Evolutionary conservation across 2,329 filamentous ascomycete species (phyloP).

Genomic region (Calonectria hawksworthii): DNA sequence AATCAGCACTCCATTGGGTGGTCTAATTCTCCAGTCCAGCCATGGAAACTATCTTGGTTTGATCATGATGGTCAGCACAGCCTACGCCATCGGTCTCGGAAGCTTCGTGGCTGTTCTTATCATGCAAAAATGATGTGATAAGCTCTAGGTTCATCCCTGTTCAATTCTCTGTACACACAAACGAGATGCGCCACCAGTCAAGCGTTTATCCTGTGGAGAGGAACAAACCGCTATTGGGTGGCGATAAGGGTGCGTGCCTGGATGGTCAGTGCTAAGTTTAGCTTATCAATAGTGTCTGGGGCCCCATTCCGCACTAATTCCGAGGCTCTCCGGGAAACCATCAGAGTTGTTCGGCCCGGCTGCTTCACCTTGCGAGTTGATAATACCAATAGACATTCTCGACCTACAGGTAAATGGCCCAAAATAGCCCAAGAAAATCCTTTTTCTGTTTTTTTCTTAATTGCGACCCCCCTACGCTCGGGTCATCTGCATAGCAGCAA

Average conservation of each 20-base stretch:
- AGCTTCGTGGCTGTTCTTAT: background rate
- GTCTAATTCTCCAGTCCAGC: background rate
- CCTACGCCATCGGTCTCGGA: constrained; percentile 3
- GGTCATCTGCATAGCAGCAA: background rate
- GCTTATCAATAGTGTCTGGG: background rate
- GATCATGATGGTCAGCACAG: background rate
- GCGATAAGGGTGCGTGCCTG: background rate
- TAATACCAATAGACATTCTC: background rate
- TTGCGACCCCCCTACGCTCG: background rate
- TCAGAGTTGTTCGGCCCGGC: too few species aligned
- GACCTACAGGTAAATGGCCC: background rate
- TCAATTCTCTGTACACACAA: background rate
- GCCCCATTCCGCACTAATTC: background rate
- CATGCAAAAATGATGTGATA: background rate
- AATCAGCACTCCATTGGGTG: constrained; percentile 3
- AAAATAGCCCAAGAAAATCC: background rate
- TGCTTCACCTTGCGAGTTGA: background rate
- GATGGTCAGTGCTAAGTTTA: background rate
- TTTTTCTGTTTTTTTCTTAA: background rate
- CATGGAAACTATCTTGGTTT: constrained; percentile 1
- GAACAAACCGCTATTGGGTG: background rate
- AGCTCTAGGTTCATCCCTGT: background rate
- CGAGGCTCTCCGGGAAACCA: background rate
- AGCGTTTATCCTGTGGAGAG: background rate
- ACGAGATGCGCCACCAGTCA: background rate